Conservation (phyloP, 352 stramenopile species). For the Aphanomyces astaci region DNA sequence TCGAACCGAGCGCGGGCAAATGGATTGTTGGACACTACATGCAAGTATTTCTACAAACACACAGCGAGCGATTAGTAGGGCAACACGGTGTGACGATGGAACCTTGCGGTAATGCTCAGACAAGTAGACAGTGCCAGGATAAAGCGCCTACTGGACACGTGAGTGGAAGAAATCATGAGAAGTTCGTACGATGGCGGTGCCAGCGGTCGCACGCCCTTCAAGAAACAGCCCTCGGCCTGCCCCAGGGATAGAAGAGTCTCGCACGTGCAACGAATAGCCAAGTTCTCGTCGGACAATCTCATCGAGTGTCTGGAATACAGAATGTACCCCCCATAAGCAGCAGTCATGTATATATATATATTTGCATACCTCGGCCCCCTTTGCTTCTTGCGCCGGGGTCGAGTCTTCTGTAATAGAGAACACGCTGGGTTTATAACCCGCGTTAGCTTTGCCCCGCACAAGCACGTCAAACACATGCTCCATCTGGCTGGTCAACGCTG, state of each 20-base stretch:
- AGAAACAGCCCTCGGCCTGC: constrained; percentile 72
- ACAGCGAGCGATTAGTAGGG: background rate
- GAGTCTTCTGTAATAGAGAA: constrained; percentile 42
- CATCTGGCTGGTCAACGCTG: constrained; percentile 43
- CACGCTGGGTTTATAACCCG: constrained; percentile 22
- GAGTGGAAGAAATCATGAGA: background rate
- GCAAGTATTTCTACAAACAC: constrained; percentile 40
- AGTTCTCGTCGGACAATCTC: constrained; percentile 46
- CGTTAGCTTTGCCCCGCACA: constrained; percentile 5
- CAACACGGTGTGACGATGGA: no score
- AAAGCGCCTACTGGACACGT: constrained; percentile 1
- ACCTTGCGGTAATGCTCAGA: constrained; percentile 84
- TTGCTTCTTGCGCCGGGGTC: constrained; percentile 27
- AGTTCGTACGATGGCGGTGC: constrained; percentile 54
- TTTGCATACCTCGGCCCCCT: constrained; percentile 18
- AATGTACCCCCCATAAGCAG: no score
- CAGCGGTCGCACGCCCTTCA: constrained; percentile 45
- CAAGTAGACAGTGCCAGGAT: constrained; percentile 71
- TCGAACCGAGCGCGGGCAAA: constrained; percentile 77
- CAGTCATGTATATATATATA: no score
- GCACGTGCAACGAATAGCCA: constrained; percentile 64
- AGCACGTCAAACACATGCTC: constrained; percentile 5
- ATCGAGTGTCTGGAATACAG: constrained; percentile 27
- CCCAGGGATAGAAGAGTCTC: constrained; percentile 48
- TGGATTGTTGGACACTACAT: constrained; percentile 63